These are phyloP conservation scores for Pelagophyceae sp. DNA, from an alignment of 352 stramenopile genomes.

Conservation along the genomic window DNA sequence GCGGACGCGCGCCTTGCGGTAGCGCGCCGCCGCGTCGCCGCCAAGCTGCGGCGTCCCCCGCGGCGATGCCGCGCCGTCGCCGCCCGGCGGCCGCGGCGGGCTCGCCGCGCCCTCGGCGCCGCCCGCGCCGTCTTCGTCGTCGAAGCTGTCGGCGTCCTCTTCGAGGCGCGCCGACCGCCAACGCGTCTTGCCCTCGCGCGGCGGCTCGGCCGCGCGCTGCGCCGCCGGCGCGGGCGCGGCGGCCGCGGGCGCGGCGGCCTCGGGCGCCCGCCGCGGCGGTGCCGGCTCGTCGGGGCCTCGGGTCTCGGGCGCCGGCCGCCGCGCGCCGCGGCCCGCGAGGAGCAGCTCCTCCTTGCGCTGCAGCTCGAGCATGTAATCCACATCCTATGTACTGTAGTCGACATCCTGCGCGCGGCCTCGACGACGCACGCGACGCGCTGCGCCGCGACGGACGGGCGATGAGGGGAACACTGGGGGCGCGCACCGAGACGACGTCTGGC, in stretches of 20 bases:
- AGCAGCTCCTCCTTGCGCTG: neutral
- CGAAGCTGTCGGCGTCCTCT: neutral
- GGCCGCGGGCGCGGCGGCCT: neutral
- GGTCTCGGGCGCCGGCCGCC: neutral
- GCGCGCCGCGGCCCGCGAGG: neutral
- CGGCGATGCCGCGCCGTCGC: neutral
- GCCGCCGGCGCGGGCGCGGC: neutral
- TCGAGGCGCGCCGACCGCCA: slow-evolving; percentile 6
- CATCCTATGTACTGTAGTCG: too few species aligned
- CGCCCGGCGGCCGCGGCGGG: too few species aligned
- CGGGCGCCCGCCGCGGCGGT: neutral
- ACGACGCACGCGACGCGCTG: too few species aligned
- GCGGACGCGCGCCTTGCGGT: slow-evolving; percentile 21
- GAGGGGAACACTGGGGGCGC: neutral
- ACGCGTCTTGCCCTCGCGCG: neutral
- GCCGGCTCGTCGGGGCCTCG: neutral
- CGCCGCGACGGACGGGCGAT: too few species aligned
- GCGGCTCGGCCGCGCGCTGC: neutral
- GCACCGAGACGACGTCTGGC: neutral
- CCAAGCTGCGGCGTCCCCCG: neutral
- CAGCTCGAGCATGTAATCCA: neutral
- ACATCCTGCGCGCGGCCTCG: too few species aligned
- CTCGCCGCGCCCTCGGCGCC: too few species aligned
- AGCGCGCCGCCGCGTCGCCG: neutral
- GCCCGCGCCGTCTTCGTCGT: too few species aligned